A percentile compares a stretch with the other conserved stretches of the same genome.
These are phyloP conservation scores for Coemansia sp. DNA, from an alignment of 192 early-diverging fungal genomes.

Conservation along the genomic window DNA sequence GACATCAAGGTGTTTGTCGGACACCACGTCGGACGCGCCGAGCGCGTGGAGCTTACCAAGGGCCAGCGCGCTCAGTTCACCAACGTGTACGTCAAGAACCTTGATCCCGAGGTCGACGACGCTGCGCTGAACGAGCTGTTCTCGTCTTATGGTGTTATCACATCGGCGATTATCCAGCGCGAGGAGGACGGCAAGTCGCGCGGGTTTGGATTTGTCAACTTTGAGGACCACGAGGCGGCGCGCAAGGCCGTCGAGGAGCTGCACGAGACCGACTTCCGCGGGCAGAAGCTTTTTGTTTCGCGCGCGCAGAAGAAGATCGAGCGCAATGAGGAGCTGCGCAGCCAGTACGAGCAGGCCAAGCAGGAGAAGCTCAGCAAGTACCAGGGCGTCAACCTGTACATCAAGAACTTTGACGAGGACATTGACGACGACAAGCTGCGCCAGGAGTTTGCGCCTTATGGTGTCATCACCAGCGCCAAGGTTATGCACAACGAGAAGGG, in stretches of 20 bases:
- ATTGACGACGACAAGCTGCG: conserved; percentile 96
- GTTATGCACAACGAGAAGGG: conserved; percentile 95
- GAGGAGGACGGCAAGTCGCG: conserved; percentile 86
- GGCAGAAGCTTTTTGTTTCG: conserved; percentile 91
- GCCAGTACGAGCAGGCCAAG: conserved; percentile 93
- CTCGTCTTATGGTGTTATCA: conserved; percentile 76
- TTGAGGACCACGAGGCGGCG: conserved; percentile 86
- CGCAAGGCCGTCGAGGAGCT: conserved; percentile 85
- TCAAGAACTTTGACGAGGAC: conserved; percentile 98
- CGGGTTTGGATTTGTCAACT: conserved; percentile 99
- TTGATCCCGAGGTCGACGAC: conserved; percentile 78
- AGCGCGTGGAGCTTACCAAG: conserved; percentile 89
- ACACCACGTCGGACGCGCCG: conserved; percentile 88
- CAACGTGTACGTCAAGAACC: conserved; percentile 98
- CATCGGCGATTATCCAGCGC: conserved; percentile 74
- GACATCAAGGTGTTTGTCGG: conserved; percentile 97
- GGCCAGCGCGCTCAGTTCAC: conserved; percentile 91
- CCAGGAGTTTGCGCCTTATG: conserved; percentile 95
- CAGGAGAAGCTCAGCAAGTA: conserved; percentile 97
- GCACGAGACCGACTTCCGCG: conserved; percentile 90
- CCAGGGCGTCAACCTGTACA: conserved; percentile 98
- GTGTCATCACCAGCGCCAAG: conserved; percentile 95
- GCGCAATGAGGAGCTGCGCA: conserved; percentile 94
- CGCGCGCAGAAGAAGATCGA: conserved; percentile 99
- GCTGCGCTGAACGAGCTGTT: conserved; percentile 83